Conservation (phyloP, 306 rosid genomes). For the Sechiopsis laciniata region DNA sequence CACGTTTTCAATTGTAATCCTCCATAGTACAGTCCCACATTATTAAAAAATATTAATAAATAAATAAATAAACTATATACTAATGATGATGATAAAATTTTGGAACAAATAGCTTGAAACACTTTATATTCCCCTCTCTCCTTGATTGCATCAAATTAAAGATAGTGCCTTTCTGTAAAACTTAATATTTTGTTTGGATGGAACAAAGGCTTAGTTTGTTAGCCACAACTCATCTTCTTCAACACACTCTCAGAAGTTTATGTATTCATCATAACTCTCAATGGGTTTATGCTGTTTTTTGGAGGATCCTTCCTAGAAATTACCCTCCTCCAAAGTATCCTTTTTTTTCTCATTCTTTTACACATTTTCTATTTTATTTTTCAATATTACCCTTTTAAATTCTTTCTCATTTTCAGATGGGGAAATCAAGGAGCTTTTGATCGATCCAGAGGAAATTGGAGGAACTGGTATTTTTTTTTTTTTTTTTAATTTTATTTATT, state of each 20-base stretch:
- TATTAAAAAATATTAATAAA: not conserved
- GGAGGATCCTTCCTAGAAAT: conserved; percentile 26
- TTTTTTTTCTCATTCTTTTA: no score
- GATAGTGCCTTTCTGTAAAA: not conserved
- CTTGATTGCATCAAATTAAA: not conserved
- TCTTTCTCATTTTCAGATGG: conserved; percentile 51
- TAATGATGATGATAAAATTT: not conserved
- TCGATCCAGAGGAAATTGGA: conserved; percentile 96
- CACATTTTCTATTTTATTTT: not conserved
- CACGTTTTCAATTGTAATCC: no score
- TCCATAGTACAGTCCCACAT: no score
- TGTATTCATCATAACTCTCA: conserved; percentile 26
- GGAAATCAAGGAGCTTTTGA: conserved; percentile 91
- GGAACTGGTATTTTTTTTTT: conserved; percentile 59
- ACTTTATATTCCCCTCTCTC: conserved; percentile 3
- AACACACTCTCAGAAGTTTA: conserved; percentile 26
- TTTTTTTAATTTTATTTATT: not conserved
- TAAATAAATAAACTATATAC: no score
- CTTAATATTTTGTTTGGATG: not conserved
- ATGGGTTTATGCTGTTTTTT: conserved; percentile 27
- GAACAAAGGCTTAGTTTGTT: conserved; percentile 19
- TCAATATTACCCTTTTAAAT: not conserved
- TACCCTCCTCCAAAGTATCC: conserved; percentile 27
- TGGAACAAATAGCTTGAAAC: not conserved
- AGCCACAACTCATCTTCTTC: conserved; percentile 28